phyloP scores from a whole-genome alignment of 345 rosid genomes.

The Euphorbia tirucalli region DNA sequence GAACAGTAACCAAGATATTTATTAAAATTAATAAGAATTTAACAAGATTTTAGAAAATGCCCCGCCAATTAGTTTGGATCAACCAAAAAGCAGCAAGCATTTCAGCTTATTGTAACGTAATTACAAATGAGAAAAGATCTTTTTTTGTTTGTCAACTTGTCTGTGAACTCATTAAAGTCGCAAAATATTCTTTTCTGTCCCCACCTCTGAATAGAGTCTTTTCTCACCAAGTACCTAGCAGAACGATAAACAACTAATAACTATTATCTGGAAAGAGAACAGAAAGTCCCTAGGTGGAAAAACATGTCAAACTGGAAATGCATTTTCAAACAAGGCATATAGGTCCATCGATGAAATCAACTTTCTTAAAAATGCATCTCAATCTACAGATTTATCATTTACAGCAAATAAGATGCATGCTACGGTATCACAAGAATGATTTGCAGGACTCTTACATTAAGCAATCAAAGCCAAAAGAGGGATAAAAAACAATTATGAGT shows the following conservation, averaged over 20 bases:
- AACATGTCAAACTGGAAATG: slow-evolving; percentile 13
- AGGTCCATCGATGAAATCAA: not conserved
- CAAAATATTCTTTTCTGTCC: slow-evolving; percentile 18
- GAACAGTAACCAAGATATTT: slow-evolving; percentile 18
- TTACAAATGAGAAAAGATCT: slow-evolving; percentile 16
- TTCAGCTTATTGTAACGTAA: slow-evolving; percentile 15
- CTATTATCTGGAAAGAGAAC: not conserved
- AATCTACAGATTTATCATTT: not conserved
- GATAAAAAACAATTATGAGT: slow-evolving; percentile 5
- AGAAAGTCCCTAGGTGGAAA: slow-evolving; percentile 14
- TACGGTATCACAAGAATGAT: not conserved
- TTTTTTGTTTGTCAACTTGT: slow-evolving; percentile 31
- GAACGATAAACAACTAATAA: not conserved
- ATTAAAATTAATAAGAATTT: slow-evolving; percentile 8
- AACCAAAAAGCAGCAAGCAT: slow-evolving; percentile 16
- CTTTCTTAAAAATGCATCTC: slow-evolving; percentile 4
- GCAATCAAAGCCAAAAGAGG: slow-evolving; percentile 1
- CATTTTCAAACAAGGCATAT: not conserved
- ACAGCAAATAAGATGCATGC: slow-evolving; percentile 11
- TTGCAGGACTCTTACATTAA: not conserved
- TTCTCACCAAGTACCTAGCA: slow-evolving; percentile 6
- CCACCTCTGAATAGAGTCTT: slow-evolving; percentile 16
- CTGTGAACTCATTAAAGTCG: slow-evolving; percentile 19
- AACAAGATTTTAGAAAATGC: slow-evolving; percentile 7
- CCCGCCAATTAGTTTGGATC: slow-evolving; percentile 12